Evolutionary conservation across 768 basidiomycete species (phyloP).

Genomic region (Trametes cinnabarina): DNA sequence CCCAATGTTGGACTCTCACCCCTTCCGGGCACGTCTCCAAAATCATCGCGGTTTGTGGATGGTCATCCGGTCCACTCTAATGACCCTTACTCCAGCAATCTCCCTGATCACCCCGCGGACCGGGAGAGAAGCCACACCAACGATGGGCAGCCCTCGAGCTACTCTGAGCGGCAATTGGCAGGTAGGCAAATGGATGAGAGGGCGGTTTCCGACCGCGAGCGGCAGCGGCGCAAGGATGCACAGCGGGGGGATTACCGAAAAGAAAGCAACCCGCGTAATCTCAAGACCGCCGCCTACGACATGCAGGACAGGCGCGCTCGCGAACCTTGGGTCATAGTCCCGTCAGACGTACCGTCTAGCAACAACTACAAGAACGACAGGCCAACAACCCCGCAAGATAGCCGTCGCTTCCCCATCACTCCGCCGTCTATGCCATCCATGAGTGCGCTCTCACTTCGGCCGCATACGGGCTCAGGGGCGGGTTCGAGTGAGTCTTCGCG

Average conservation of each 20-base stretch:
- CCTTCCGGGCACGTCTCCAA: slow-evolving; percentile 9
- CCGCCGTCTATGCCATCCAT: slow-evolving; percentile 2
- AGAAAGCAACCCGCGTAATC: not conserved
- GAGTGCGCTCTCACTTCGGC: slow-evolving; percentile 18
- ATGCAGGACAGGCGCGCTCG: not conserved
- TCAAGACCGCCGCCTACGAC: not conserved
- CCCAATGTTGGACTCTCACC: not conserved
- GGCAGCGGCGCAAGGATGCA: slow-evolving; percentile 1
- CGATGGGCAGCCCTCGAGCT: slow-evolving; percentile 10
- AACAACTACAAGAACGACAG: slow-evolving; percentile 22
- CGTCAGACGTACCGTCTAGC: slow-evolving; percentile 21
- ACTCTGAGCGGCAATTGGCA: not conserved
- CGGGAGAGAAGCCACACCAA: slow-evolving; percentile 11
- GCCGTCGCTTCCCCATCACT: slow-evolving; percentile 24
- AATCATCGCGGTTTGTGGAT: slow-evolving; percentile 12
- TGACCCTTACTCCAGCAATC: not conserved
- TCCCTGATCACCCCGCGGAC: not conserved
- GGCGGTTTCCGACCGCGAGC: slow-evolving; percentile 9
- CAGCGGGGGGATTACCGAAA: not conserved
- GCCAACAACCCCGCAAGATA: slow-evolving; percentile 24
- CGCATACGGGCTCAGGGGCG: slow-evolving; percentile 13
- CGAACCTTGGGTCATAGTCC: slow-evolving; percentile 23
- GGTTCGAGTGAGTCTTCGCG: slow-evolving; percentile 21
- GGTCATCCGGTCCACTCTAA: not conserved
- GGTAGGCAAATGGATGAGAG: slow-evolving; percentile 3